Percentiles rank a stretch among this genome's conserved stretches.
Conservation (phyloP, 83 land plant genomes). For the Diphasiastrum complanatum region DNA sequence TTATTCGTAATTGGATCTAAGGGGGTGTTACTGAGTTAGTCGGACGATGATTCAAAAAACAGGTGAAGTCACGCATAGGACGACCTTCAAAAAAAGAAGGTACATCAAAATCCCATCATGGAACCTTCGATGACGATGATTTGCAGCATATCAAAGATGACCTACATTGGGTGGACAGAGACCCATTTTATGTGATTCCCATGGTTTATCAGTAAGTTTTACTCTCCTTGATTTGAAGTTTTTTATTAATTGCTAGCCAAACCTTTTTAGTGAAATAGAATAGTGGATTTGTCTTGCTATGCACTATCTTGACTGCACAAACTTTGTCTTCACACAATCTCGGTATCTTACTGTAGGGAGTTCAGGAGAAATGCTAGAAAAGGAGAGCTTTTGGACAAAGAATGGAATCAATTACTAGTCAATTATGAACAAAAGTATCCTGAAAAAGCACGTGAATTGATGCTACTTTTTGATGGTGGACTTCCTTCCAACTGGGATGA, state of each 20-base stretch:
- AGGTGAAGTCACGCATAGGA: slow-evolving; percentile 57
- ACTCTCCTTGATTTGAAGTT: neutral
- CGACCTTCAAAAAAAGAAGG: slow-evolving; percentile 51
- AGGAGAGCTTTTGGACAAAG: slow-evolving; percentile 40
- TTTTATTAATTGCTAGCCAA: neutral
- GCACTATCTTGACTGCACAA: too few species aligned
- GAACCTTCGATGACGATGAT: slow-evolving; percentile 58
- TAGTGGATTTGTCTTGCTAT: too few species aligned
- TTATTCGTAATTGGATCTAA: too few species aligned
- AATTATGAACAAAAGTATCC: slow-evolving; percentile 44
- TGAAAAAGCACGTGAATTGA: slow-evolving; percentile 33
- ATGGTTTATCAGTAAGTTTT: slow-evolving; percentile 43
- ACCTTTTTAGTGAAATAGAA: too few species aligned
- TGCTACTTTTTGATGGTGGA: slow-evolving; percentile 24
- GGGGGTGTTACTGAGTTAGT: too few species aligned
- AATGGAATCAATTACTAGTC: slow-evolving; percentile 38
- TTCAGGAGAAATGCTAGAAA: slow-evolving; percentile 29
- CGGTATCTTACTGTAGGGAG: slow-evolving; percentile 39
- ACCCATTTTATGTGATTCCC: slow-evolving; percentile 55
- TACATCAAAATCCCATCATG: slow-evolving; percentile 66
- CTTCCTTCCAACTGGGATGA: slow-evolving; percentile 39
- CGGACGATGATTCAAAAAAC: too few species aligned
- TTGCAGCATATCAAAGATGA: slow-evolving; percentile 35
- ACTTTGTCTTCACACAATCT: too few species aligned
- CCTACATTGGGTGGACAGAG: slow-evolving; percentile 50